Base-by-base conservation (phyloP, 2,329 filamentous ascomycete genomes). In the Colletotrichum eremochloae region DNA sequence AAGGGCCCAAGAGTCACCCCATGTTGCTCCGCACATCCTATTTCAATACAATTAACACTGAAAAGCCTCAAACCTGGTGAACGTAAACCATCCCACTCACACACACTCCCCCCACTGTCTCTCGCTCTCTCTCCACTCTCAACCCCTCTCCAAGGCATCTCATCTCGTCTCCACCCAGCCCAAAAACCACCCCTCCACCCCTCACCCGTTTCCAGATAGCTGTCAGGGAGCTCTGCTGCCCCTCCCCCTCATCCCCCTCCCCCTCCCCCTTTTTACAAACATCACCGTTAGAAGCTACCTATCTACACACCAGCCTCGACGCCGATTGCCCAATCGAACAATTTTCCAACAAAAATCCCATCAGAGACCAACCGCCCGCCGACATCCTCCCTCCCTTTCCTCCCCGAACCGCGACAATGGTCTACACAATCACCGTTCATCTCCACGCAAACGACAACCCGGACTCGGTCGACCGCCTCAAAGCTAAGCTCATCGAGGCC, bases 401-500 rank as follows among this genome's bases (percentile, higher is more conserved):
- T 36, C 33, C 40, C 42, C 42, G 42, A 48, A 60, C 48, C 53
- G 38, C 72, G 75, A 86, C 78, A 56, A 91, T 91, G 89, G 90
- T 91, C 75, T 92, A 92, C 83, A 92, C 90, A 73, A 89, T 92
- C 76, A 89, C 91, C 76, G 90, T 92, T 61, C 90, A 92, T 81
- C 86, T 94, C 74, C 89, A 91, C 83, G 91, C 92, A 75, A 94
- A 94, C 79, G 86, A 90, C 69, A 87, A 92, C 77, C 82, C 86
- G 15, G 88, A 89, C 67, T 86, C 85, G 79, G 91, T 94, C 82
- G 83, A 85, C 73, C 93, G 92, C 81, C 84, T 94, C 71, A 89
- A 90, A 77, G 89, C 89, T 69, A 94, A 94, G 84, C 89, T 94
- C 69, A 87, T 92, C 79, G 92, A 94, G 80, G 92, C 92, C n/a